Evolutionary conservation across 2,329 filamentous ascomycete genomes (phyloP).

Genomic region (Fusarium odoratissimum): DNA sequence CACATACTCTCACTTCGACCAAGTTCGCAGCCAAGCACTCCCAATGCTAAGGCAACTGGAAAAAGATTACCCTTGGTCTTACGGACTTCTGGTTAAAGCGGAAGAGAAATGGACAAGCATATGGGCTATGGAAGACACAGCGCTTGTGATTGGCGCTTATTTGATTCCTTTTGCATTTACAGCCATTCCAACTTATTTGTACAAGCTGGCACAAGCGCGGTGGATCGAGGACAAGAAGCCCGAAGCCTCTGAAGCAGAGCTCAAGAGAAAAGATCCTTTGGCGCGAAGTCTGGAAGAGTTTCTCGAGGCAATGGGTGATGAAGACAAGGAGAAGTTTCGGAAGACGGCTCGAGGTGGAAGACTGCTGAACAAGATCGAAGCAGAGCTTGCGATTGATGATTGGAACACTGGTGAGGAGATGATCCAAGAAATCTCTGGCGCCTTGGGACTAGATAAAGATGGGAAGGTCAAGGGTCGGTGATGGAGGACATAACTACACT

Average conservation of each 20-base stretch:
- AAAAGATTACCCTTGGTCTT: too few species aligned
- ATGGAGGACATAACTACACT: accelerated
- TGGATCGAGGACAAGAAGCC: neutral
- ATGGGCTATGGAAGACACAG: too few species aligned
- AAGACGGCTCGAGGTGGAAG: neutral
- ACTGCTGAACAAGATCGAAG: neutral
- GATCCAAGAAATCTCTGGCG: neutral
- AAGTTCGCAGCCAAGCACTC: too few species aligned
- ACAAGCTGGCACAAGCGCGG: neutral
- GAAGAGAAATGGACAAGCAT: too few species aligned
- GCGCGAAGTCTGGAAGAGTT: neutral
- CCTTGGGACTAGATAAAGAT: neutral
- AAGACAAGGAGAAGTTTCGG: neutral
- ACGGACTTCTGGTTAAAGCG: too few species aligned
- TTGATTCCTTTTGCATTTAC: too few species aligned
- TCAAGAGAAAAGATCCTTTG: neutral
- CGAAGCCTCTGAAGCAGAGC: neutral
- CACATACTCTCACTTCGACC: too few species aligned
- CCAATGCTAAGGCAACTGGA: too few species aligned
- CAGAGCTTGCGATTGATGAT: neutral
- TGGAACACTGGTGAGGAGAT: neutral
- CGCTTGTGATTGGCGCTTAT: too few species aligned
- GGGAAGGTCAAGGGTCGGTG: accelerated
- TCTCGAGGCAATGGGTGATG: neutral
- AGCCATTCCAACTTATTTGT: too few species aligned